These are phyloP conservation scores for Leavenworthia alabamica DNA, from an alignment of 345 rosid genomes.

Conservation along the genomic window DNA sequence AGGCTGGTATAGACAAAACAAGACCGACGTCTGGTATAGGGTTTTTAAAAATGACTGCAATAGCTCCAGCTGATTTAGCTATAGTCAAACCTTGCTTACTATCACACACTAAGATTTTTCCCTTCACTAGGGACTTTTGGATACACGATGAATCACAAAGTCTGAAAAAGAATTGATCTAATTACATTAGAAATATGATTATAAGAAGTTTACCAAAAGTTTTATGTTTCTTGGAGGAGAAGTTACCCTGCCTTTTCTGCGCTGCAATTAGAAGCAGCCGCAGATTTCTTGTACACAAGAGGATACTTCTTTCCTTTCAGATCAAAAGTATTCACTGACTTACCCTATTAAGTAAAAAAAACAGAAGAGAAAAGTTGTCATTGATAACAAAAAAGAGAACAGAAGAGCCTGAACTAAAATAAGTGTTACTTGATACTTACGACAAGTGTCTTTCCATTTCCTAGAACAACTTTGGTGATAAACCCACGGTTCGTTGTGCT, in stretches of 20 bases:
- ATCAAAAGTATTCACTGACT: conserved; percentile 33
- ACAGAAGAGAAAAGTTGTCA: too few relatives aligned
- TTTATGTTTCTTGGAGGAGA: neutral
- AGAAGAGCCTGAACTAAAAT: too few relatives aligned
- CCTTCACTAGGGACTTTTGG: conserved; percentile 16
- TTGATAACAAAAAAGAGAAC: too few relatives aligned
- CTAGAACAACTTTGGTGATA: conserved; percentile 34
- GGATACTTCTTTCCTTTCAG: conserved; percentile 29
- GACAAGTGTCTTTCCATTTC: conserved; percentile 31
- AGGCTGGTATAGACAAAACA: conserved; percentile 19
- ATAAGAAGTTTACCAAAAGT: neutral
- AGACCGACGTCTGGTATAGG: neutral
- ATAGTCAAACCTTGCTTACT: neutral
- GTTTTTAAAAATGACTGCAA: conserved; percentile 17
- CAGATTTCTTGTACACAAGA: conserved; percentile 17
- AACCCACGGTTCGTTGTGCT: conserved; percentile 40
- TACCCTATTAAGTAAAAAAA: too few relatives aligned
- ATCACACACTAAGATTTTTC: conserved; percentile 37
- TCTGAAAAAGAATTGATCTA: conserved; percentile 5
- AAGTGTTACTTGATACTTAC: conserved; percentile 30
- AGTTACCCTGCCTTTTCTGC: neutral
- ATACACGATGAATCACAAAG: conserved; percentile 10
- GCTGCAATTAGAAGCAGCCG: neutral
- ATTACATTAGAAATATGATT: neutral
- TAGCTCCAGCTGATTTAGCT: conserved; percentile 15